Base-by-base conservation (phyloP, 129 eudicot species). In the Centaurea solstitialis region DNA sequence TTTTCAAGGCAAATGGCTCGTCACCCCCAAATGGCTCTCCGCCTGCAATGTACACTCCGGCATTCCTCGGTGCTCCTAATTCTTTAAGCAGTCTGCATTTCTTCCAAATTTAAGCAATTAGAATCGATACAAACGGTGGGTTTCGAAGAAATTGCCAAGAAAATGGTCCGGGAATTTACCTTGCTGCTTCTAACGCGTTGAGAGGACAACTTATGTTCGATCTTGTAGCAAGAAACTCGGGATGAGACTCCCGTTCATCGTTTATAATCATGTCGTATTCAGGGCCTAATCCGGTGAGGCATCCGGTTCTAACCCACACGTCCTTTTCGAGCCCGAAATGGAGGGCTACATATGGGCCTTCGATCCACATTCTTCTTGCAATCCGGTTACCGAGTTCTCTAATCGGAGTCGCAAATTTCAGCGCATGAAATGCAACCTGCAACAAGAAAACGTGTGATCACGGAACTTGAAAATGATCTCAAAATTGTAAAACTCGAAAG, bases 361-460 rank as follows among this genome's bases (percentile, higher is more conserved):
- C 97, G 23, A 88, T 92, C 94, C 97, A 92, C 91, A 92, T 86
- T 78, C 97, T 83, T 70, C 90, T 79, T 37, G 97, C 88, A 8
- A 90, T 85, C 78, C 82, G 80, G 68, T 86, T 84, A 28, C 92
- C 91, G 26, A 89, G 85, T 10, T 88, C 92, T 62, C 76, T 62
- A 22, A 92, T 81, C 39, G 91, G 90, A 28, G 78, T 43, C 17
- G 92, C 78, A 37, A 92, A 89, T 82, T 90, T 88, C 65, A 88
- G 79, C 6, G 92, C 91, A 57, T 90, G 88, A 82, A 90, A 88
- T 1, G 94, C 97, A 11, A 83, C 91, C 90, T 88, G 72, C 57
- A 68, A 83, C 5, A 0, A 37, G 66, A 6, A 75, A 13, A 75
- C 9, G 24, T 24, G 7, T 10, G 38, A 74, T n/a, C 17, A 12